Evolutionary conservation across 495 filamentous ascomycete genomes (phyloP).

Genomic region (Poronia punctata): DNA sequence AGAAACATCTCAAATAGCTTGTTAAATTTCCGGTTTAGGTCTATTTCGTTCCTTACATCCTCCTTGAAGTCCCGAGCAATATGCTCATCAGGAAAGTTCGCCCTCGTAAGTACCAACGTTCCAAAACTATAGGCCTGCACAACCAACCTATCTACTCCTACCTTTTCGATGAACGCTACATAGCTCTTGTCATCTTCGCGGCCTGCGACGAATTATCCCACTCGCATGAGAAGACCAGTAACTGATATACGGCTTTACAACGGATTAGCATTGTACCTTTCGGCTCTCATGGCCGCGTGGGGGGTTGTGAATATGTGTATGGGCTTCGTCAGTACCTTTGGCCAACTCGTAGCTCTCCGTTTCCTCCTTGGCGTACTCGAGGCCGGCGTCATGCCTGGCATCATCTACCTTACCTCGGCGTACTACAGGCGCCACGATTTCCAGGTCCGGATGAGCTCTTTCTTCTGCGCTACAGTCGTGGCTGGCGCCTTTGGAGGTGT

Average conservation of each 20-base stretch:
- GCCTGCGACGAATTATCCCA: background rate
- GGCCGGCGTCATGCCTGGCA: slow-evolving; percentile 50
- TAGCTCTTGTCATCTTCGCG: background rate
- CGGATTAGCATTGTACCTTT: slow-evolving; percentile 46
- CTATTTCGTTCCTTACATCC: slow-evolving; percentile 59
- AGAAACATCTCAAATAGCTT: too few relatives aligned
- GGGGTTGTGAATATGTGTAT: slow-evolving; percentile 47
- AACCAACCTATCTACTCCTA: background rate
- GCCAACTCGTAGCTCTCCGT: slow-evolving; percentile 46
- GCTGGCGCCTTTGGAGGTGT: slow-evolving; percentile 55
- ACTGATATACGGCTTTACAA: background rate
- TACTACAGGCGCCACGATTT: slow-evolving; percentile 59
- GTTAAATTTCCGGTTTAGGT: too few relatives aligned
- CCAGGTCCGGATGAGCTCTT: slow-evolving; percentile 51
- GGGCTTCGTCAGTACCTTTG: slow-evolving; percentile 43
- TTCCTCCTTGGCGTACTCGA: slow-evolving; percentile 55
- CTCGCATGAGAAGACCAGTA: background rate
- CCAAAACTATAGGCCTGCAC: background rate
- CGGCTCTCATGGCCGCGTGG: slow-evolving; percentile 50
- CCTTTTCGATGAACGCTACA: too few relatives aligned
- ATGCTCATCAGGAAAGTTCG: slow-evolving; percentile 43
- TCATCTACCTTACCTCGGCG: slow-evolving; percentile 50
- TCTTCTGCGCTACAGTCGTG: slow-evolving; percentile 51
- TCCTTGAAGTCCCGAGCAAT: slow-evolving; percentile 56
- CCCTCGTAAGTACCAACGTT: slow-evolving; percentile 2